Base-by-base conservation (phyloP, 306 rosid species). In the Ceratonia siliqua region DNA sequence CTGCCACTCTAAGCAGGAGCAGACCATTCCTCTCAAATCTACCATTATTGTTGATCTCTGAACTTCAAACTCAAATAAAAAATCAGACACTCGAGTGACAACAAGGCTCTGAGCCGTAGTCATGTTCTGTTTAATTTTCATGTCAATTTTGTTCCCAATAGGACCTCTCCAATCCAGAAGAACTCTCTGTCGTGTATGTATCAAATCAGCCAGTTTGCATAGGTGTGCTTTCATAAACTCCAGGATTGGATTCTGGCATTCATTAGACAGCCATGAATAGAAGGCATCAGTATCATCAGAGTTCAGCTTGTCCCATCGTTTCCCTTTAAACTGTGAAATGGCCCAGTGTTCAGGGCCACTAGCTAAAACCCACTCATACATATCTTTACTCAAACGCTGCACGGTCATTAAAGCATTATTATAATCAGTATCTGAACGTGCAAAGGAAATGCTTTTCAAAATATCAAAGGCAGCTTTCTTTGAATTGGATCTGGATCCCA, bases 1-100 rank as follows among this genome's bases (percentile, higher is more conserved):
- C 36, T 53, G 63, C 62, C 75, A 70, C 14, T 52, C 74, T 0
- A 21, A 22, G 49, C 63, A 70, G 9, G 62, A 50, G 52, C 63
- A 52, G 7, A 32, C 50, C 63, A 50, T 53, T 35, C 74, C 54
- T 62, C 21, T 12, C 63, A 53, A 38, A 58, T 70, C 64, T 10
- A 70, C 49, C 14, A 4, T n/a, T n/a, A 39, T 33, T n/a, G 3
- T 20, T 50, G 49, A 20, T 38, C 8, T 36, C 13, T 70, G 36
- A 13, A 20, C 12, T 53, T 70, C 38, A 70, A 70, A 53, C 4
- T 35, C 76, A 55, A 71, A 39, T 55, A 38, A 6, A 55, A 71
- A 71, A 15, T 71, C 54, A 54, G 28, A 55, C 12, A 39, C 53
- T 38, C 15, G 38, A 6, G 13, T 68, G 4, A 18, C 28, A 30